A percentile compares a stretch with the other conserved stretches of the same genome.
phyloP scores from a whole-genome alignment of 2,329 filamentous ascomycete genomes.

The Cercospora janseana region DNA sequence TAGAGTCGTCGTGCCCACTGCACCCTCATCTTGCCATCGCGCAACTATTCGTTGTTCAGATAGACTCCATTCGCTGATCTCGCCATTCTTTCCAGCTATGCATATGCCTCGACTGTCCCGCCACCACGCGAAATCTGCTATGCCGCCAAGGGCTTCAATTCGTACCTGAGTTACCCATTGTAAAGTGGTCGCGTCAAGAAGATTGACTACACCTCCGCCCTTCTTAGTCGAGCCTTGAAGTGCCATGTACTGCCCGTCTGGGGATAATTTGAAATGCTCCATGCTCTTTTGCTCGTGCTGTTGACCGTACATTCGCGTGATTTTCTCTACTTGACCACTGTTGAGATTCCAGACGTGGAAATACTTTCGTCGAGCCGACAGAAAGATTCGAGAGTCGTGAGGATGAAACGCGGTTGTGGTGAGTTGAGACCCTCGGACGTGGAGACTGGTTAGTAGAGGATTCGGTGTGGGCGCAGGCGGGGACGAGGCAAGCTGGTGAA shows the following conservation, averaged over 20 bases:
- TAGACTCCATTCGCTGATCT: conserved; percentile 85
- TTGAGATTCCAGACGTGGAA: conserved; percentile 93
- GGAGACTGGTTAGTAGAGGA: conserved; percentile 84
- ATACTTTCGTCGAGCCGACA: conserved; percentile 82
- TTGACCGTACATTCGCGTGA: conserved; percentile 71
- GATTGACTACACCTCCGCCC: conserved; percentile 82
- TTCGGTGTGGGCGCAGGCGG: conserved; percentile 71
- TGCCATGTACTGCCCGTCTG: conserved; percentile 82
- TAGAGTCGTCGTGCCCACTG: conserved; percentile 78
- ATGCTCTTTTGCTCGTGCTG: conserved; percentile 81
- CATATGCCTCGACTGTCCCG: conserved; percentile 75
- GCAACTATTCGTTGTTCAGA: conserved; percentile 66
- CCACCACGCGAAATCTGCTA: conserved; percentile 95
- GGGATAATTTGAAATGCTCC: conserved; percentile 85
- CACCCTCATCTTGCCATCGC: conserved; percentile 87
- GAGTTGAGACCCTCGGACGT: conserved; percentile 80
- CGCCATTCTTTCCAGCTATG: conserved; percentile 80
- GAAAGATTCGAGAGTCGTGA: conserved; percentile 73
- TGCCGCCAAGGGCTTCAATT: conserved; percentile 75
- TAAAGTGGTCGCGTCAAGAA: conserved; percentile 73
- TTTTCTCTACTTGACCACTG: conserved; percentile 77
- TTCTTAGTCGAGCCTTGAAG: conserved; percentile 76
- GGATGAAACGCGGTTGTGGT: conserved; percentile 76
- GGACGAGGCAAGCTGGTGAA: conserved; percentile 82
- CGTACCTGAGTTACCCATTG: conserved; percentile 86